Conservation (phyloP, 2,329 filamentous ascomycete genomes). For the Geosmithia flava region DNA sequence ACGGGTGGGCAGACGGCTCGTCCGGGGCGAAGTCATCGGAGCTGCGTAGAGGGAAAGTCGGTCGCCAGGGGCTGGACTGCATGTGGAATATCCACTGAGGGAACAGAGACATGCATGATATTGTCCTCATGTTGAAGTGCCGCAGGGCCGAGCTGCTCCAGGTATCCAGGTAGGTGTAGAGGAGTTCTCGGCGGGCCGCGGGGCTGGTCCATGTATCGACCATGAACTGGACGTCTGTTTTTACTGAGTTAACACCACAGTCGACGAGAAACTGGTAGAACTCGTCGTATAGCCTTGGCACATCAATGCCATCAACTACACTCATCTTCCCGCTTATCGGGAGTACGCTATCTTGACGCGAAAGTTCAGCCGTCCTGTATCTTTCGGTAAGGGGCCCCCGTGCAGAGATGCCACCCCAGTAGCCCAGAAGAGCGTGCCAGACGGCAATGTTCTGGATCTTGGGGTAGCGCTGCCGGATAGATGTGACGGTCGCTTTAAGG, state of each 20-base stretch:
- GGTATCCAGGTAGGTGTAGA: constrained; percentile 67
- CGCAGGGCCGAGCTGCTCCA: constrained; percentile 71
- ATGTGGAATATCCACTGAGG: constrained; percentile 80
- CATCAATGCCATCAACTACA: constrained; percentile 62
- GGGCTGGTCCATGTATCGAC: constrained; percentile 64
- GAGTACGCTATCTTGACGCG: constrained; percentile 6
- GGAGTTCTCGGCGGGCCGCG: constrained; percentile 57
- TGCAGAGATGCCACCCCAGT: constrained; percentile 82
- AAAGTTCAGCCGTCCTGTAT: constrained; percentile 58
- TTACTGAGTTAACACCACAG: constrained; percentile 73
- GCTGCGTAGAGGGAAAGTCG: constrained; percentile 66
- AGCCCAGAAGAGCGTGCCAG: constrained; percentile 84
- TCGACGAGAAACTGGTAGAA: constrained; percentile 74
- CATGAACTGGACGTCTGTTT: constrained; percentile 88
- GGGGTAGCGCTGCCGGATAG: constrained; percentile 57
- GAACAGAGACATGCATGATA: constrained; percentile 90
- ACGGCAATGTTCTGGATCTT: constrained; percentile 77
- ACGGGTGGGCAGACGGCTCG: constrained; percentile 68
- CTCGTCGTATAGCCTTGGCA: constrained; percentile 70
- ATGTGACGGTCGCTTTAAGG: constrained; percentile 55
- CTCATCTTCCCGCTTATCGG: constrained; percentile 49
- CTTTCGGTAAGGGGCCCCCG: constrained; percentile 59
- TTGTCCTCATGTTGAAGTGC: constrained; percentile 65
- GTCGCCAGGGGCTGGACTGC: constrained; percentile 65
- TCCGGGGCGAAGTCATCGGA: constrained; percentile 89